Percentiles rank a stretch among this genome's conserved stretches.
Conservation (phyloP, 1,284 basidiomycete species). For the Microstroma glucosiphilum region DNA sequence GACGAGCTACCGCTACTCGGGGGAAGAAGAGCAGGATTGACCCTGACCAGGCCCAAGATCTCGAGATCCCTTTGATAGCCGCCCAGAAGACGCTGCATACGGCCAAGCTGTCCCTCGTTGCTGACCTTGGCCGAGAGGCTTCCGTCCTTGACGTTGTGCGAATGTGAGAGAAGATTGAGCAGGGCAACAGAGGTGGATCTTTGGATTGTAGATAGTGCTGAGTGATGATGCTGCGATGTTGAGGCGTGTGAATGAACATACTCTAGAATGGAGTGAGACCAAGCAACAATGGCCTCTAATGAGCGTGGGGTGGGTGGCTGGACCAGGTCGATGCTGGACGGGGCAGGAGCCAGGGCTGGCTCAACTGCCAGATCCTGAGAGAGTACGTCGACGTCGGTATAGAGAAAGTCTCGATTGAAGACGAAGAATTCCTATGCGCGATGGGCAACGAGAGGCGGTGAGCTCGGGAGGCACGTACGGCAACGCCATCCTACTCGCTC, state of each 20-base stretch:
- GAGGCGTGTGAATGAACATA: conserved; percentile 15
- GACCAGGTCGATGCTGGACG: conserved; percentile 19
- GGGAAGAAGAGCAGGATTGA: conserved; percentile 33
- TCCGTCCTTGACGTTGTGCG: conserved; percentile 32
- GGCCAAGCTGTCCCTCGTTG: conserved; percentile 28
- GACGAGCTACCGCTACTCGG: conserved; percentile 11
- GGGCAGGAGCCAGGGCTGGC: conserved; percentile 19
- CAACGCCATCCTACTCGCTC: not conserved
- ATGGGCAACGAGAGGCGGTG: not conserved
- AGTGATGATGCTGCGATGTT: conserved; percentile 16
- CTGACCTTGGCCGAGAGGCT: conserved; percentile 26
- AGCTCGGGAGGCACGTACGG: not conserved
- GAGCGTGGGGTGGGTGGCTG: conserved; percentile 35
- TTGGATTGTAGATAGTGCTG: conserved; percentile 28
- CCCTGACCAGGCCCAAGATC: conserved; percentile 34
- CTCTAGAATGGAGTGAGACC: conserved; percentile 23
- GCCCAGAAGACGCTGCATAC: conserved; percentile 39
- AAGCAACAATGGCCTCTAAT: conserved; percentile 28
- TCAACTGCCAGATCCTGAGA: conserved; percentile 32
- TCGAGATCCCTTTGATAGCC: conserved; percentile 39
- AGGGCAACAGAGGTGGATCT: conserved; percentile 39
- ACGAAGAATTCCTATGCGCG: conserved; percentile 35
- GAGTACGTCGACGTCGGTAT: conserved; percentile 33
- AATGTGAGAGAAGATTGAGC: conserved; percentile 38
- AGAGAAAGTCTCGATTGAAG: conserved; percentile 47